phyloP scores from a whole-genome alignment of 192 early-diverging fungal species.

The Entomortierella beljakovae region DNA sequence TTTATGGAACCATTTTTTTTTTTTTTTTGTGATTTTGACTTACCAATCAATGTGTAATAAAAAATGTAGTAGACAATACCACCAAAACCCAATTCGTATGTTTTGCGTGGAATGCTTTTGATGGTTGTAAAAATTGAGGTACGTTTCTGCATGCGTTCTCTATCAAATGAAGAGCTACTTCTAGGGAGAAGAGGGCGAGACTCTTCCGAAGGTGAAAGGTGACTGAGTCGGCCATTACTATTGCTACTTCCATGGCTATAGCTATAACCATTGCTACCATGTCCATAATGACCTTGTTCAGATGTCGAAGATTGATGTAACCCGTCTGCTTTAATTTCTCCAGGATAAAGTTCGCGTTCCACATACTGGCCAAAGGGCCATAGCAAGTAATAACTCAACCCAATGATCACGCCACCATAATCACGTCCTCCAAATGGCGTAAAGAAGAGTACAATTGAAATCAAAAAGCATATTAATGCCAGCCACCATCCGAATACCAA shows the following conservation, averaged over 20 bases:
- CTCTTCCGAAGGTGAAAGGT: slow-evolving; percentile 41
- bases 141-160: slow-evolving; percentile 18
- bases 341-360: slow-evolving; percentile 62
- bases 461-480: slow-evolving; percentile 67
- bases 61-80: slow-evolving; percentile 62
- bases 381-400: slow-evolving; percentile 87
- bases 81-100: slow-evolving; percentile 54
- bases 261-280: background rate
- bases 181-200: slow-evolving; percentile 52
- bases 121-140: slow-evolving; percentile 6
- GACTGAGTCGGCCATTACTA: slow-evolving; percentile 33
- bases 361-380: slow-evolving; percentile 98
- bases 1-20: background rate
- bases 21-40: background rate
- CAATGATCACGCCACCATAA: slow-evolving; percentile 76
- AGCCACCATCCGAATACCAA: slow-evolving; percentile 94
- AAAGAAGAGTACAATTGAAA: slow-evolving; percentile 70
- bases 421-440: slow-evolving; percentile 65
- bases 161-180: slow-evolving; percentile 15
- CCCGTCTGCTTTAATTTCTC: slow-evolving; percentile 17
- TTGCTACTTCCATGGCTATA: slow-evolving; percentile 4
- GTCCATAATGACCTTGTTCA: background rate
- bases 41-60: slow-evolving; percentile 61
- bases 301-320: slow-evolving; percentile 9
- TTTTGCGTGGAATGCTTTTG: slow-evolving; percentile 23